Percentiles rank a stretch among this genome's conserved stretches.
Conservation (phyloP, 805 yeast species). For the Metschnikowia cerradonensis region DNA sequence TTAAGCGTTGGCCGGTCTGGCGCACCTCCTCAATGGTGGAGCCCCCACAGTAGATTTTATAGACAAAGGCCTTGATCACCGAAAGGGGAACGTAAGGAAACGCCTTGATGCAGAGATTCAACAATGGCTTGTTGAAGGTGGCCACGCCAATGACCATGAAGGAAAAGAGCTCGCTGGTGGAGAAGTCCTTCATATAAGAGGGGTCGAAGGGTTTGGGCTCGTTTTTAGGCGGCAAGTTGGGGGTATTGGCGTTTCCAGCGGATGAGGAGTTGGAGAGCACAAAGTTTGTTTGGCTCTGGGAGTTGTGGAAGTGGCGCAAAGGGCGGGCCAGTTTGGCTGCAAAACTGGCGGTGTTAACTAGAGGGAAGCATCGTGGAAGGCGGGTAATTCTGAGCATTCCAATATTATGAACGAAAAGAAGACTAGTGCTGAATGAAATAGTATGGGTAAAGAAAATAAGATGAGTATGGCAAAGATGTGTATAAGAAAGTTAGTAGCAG, state of each 20-base stretch:
- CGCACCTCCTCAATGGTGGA: constrained; percentile 68
- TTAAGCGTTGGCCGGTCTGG: constrained; percentile 62
- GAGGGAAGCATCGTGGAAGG: constrained; percentile 1
- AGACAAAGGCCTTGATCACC: constrained; percentile 66
- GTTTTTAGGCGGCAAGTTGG: constrained; percentile 9
- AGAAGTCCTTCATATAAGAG: constrained; percentile 40
- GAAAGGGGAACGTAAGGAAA: constrained; percentile 76
- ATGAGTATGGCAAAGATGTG: no score
- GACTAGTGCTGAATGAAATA: no score
- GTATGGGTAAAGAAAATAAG: no score
- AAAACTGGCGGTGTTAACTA: background rate
- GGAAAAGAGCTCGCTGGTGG: constrained; percentile 54
- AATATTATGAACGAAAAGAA: background rate
- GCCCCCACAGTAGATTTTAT: constrained; percentile 88
- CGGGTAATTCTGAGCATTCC: constrained; percentile 6
- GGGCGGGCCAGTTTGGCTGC: background rate
- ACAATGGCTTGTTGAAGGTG: constrained; percentile 59
- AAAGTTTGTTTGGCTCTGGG: constrained; percentile 11
- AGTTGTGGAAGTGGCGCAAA: constrained; percentile 14
- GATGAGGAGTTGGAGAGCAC: constrained; percentile 6
- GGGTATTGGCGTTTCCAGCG: constrained; percentile 8
- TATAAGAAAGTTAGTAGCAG: background rate
- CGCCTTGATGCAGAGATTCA: constrained; percentile 55
- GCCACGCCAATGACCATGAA: constrained; percentile 66
- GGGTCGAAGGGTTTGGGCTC: constrained; percentile 13